Conservation (phyloP, 208 protist species). For the Lotmaria passim region DNA sequence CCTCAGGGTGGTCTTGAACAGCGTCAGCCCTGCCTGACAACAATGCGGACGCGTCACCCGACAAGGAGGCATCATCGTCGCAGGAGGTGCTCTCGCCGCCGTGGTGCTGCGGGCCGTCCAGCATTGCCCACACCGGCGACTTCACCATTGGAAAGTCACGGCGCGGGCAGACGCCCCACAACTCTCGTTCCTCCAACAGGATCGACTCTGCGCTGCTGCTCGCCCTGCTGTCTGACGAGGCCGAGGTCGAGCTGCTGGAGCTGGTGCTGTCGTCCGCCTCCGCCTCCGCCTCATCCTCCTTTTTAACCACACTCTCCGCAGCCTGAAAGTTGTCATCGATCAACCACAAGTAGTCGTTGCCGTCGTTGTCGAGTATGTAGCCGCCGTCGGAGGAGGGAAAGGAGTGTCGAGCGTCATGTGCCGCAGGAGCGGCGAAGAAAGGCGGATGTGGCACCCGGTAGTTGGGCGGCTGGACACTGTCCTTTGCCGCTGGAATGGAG, state of each 20-base stretch:
- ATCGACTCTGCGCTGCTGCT: not conserved
- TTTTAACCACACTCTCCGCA: not conserved
- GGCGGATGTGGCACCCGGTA: too few species aligned
- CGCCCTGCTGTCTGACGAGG: not conserved
- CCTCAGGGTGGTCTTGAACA: too few species aligned
- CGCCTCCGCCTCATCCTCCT: not conserved
- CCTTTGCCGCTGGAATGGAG: too few species aligned
- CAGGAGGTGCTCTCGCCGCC: not conserved
- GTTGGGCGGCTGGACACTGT: too few species aligned
- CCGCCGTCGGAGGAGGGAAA: not conserved
- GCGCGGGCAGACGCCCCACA: conserved; percentile 10
- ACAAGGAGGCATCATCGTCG: not conserved
- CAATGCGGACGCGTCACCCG: too few species aligned
- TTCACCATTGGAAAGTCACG: conserved; percentile 13
- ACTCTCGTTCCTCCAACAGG: conserved; percentile 1
- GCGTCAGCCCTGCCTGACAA: too few species aligned
- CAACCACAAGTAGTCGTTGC: not conserved
- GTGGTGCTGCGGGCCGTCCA: not conserved
- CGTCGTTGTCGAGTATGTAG: not conserved
- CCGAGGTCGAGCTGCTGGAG: not conserved
- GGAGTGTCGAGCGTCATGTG: not conserved
- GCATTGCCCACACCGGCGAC: conserved; percentile 8
- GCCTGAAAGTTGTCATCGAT: too few species aligned
- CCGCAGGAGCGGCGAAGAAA: not conserved
- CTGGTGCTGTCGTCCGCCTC: not conserved